A percentile compares a stretch with the other conserved stretches of the same genome.
phyloP scores from a whole-genome alignment of 164 flowering plant species.

The Magnolia sinica region DNA sequence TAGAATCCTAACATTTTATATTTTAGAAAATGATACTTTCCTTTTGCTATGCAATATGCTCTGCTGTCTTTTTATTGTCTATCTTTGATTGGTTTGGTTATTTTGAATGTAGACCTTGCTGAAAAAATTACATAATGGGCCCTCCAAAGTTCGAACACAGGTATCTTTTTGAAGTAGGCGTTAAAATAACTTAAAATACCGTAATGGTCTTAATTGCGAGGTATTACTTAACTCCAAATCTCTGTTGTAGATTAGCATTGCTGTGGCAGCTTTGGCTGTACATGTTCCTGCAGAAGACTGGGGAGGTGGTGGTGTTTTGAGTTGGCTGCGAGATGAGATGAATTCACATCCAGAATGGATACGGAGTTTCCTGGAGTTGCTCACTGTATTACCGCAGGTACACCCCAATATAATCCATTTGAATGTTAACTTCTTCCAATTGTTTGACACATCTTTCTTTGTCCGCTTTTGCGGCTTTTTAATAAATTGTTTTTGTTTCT shows the following conservation, averaged over 20 bases:
- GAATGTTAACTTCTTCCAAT: not conserved
- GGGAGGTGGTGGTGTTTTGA: conserved; percentile 94
- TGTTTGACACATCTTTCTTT: not conserved
- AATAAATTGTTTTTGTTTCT: not conserved
- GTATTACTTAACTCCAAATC: conserved; percentile 15
- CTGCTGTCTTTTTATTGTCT: not conserved
- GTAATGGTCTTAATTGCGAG: not conserved
- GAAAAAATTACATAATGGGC: conserved; percentile 80
- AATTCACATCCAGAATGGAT: conserved; percentile 78
- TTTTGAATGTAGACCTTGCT: conserved; percentile 63
- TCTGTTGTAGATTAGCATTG: conserved; percentile 80
- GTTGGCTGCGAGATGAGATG: conserved; percentile 91
- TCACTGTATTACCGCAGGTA: conserved; percentile 96
- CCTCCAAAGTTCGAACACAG: conserved; percentile 96
- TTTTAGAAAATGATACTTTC: not conserved
- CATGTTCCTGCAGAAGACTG: conserved; percentile 93
- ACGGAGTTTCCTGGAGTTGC: conserved; percentile 84
- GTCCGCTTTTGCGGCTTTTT: too few species aligned
- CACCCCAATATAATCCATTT: not conserved
- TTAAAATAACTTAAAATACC: not conserved
- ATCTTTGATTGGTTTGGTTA: conserved; percentile 13
- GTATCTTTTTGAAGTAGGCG: conserved; percentile 33
- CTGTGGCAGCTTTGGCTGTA: conserved; percentile 97
- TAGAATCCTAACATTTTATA: not conserved
- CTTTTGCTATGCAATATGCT: not conserved